phyloP scores from a whole-genome alignment of 2,329 filamentous ascomycete genomes.

The Orbilia javanica region DNA sequence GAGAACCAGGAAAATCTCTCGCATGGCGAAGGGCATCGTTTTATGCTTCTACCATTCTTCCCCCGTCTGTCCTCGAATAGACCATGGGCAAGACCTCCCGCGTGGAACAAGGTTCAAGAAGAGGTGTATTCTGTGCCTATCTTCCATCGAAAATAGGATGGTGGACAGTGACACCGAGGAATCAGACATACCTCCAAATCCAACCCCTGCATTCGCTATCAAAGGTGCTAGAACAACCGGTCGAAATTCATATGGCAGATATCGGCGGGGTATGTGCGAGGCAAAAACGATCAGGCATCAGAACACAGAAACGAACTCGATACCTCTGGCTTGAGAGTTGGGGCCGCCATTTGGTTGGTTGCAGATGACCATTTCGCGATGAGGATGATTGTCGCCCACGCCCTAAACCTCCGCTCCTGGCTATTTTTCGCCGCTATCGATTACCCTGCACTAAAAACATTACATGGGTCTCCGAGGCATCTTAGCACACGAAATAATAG shows the following conservation, averaged over 20 bases:
- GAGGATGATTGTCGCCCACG: slow-evolving; percentile 40
- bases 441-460: slow-evolving; percentile 41
- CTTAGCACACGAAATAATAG: slow-evolving; percentile 29
- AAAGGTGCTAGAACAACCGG: slow-evolving; percentile 16
- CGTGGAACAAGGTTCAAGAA: slow-evolving; percentile 42
- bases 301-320: slow-evolving; percentile 34
- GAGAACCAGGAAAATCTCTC: slow-evolving; percentile 23
- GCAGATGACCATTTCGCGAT: slow-evolving; percentile 37
- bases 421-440: slow-evolving; percentile 50
- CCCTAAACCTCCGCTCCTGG: slow-evolving; percentile 56
- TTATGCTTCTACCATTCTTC: slow-evolving; percentile 35
- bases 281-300: slow-evolving; percentile 57
- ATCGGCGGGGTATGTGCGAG: slow-evolving; percentile 28
- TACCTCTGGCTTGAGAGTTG: slow-evolving; percentile 31
- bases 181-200: slow-evolving; percentile 46
- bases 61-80: background rate
- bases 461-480: slow-evolving; percentile 42
- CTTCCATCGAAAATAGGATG: slow-evolving; percentile 47
- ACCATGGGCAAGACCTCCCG: slow-evolving; percentile 25
- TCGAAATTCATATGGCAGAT: slow-evolving; percentile 45
- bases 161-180: slow-evolving; percentile 35
- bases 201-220: slow-evolving; percentile 34
- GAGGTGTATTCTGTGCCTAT: slow-evolving; percentile 31
- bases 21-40: slow-evolving; percentile 21
- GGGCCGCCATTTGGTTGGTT: slow-evolving; percentile 30